Conservation (phyloP, 305 asterid genomes). For the Striga hermonthica region DNA sequence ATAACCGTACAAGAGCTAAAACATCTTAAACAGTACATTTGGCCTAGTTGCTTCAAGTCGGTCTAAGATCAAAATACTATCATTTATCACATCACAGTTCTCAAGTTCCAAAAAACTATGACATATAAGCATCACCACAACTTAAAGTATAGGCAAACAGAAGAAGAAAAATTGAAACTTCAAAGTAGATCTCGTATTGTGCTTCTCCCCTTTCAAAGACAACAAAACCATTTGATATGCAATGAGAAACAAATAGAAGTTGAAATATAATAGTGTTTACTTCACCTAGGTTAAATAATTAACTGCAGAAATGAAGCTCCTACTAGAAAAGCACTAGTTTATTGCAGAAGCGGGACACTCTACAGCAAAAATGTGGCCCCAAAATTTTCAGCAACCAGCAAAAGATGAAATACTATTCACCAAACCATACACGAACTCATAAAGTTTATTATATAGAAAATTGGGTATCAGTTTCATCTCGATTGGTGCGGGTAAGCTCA, state of each 20-base stretch:
- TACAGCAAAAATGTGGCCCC: slow-evolving; percentile 7
- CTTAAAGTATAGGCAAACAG: no score
- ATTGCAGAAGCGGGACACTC: not conserved
- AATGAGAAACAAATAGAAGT: slow-evolving; percentile 8
- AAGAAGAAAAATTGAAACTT: no score
- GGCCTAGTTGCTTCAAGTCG: no score
- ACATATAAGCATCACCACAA: no score
- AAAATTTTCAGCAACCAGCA: slow-evolving; percentile 5
- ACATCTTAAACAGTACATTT: no score
- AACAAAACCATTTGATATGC: not conserved
- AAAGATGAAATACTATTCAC: slow-evolving; percentile 1
- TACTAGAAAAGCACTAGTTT: not conserved
- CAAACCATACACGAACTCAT: not conserved
- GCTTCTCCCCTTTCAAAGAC: no score
- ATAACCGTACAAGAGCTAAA: no score
- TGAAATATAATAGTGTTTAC: slow-evolving; percentile 2
- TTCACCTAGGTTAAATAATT: slow-evolving; percentile 3
- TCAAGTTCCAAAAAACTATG: not conserved
- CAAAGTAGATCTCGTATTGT: no score
- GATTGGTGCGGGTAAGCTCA: not conserved
- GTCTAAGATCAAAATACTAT: no score
- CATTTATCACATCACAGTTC: no score
- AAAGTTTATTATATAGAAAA: not conserved
- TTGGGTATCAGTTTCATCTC: slow-evolving; percentile 9
- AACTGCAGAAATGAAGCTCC: slow-evolving; percentile 16